Conservation (phyloP, 345 rosid genomes). For the Populus deltoides region DNA sequence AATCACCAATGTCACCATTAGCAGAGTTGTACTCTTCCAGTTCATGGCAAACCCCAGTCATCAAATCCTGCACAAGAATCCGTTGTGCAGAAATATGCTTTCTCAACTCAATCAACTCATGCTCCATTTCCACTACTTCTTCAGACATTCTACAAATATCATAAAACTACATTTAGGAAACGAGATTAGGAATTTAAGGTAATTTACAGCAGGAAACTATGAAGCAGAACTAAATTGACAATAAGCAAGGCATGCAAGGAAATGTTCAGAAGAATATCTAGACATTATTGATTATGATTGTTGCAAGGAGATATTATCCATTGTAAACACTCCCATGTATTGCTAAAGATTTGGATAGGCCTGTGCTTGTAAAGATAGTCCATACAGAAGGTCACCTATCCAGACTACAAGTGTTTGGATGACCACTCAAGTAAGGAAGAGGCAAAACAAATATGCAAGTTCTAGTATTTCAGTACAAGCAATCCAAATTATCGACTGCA, state of each 20-base stretch:
- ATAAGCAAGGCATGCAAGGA: not conserved
- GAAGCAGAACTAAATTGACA: not conserved
- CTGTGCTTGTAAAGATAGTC: not conserved
- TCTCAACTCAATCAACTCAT: constrained; percentile 76
- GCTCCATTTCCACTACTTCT: constrained; percentile 92
- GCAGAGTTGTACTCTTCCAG: constrained; percentile 65
- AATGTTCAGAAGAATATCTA: not conserved
- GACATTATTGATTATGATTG: not conserved
- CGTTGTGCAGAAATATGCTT: constrained; percentile 89
- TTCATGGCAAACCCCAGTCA: constrained; percentile 72
- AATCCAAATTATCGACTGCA: not conserved
- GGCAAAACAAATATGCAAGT: not conserved
- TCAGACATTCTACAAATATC: constrained; percentile 67
- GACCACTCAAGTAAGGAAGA: not conserved
- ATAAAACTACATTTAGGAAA: not conserved
- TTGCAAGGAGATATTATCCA: not conserved
- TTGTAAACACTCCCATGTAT: not conserved
- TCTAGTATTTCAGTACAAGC: not conserved
- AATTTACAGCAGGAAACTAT: not conserved
- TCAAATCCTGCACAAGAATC: constrained; percentile 79
- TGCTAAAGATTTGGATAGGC: not conserved
- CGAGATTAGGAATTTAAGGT: not conserved
- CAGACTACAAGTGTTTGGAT: not conserved
- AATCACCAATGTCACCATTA: constrained; percentile 33
- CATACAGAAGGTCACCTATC: not conserved